Evolutionary conservation across 129 eudicot genomes (phyloP), one percentile per base, ranked within the genome.

Genomic region (Smallanthus sonchifolius): DNA sequence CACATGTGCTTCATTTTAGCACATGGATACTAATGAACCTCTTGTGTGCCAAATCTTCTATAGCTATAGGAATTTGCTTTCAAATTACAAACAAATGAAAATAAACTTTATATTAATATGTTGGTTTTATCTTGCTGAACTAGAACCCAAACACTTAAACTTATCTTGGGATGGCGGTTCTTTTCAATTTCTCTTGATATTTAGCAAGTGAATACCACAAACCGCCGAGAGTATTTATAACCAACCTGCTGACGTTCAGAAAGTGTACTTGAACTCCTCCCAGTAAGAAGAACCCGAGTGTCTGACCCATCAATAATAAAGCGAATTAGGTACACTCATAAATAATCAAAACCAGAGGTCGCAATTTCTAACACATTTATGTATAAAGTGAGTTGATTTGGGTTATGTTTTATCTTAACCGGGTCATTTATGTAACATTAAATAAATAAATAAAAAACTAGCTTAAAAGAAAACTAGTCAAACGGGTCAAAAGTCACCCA

Each of bases 201-300:
- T 93, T 93, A 10, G 98, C 96, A 51, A 75, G 73, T 0, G 98
- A 93, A 77, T 93, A 93, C 98, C 97, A 93, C 72, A 93, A 83
- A 38, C 98, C 98, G 16, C 98, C 98, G 4, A 86, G 87, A 8
- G 97, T 90, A 86, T 93, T 93, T 75, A 93, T 93, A 34, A 83
- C 92, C 64, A 93, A 78, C 72, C 98, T 97, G 13, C 84, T 82
- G 10, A 93, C 91, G 40, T 93, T 93, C 73, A 93, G 73, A 39
- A 84, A 96, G 56, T 90, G 97, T 38, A 93, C 86, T 80, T 86
- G 86, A 36, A 93, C 98, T 54, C 98, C 98, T 81, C 98, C 98
- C 75, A 90, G 82, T 72, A 93, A 64, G 70, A 93, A 74, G 72
- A 93, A 93, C 17, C 98, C 98, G 28, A 93, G 89, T 42, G 91